Percentiles rank a stretch among this genome's conserved stretches.
These are phyloP conservation scores for Dissophora ornata DNA, from an alignment of 192 early-diverging fungal species.

Conservation along the genomic window DNA sequence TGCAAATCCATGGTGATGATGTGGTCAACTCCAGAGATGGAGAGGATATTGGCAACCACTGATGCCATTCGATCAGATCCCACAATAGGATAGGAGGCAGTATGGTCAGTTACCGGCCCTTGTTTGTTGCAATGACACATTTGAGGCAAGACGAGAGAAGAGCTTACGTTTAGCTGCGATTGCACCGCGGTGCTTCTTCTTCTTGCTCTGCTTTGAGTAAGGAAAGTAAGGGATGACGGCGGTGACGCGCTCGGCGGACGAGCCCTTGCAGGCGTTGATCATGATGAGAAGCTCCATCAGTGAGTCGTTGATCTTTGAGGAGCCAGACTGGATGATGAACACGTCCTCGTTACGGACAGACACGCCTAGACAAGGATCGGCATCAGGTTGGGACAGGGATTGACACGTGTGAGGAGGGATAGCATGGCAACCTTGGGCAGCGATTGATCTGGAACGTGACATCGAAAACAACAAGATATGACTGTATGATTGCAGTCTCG, in stretches of 20 bases:
- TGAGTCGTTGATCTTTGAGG: constrained; percentile 85
- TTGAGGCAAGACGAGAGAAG: background rate
- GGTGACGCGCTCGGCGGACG: constrained; percentile 90
- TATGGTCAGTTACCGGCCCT: constrained; percentile 93
- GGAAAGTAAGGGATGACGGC: constrained; percentile 98
- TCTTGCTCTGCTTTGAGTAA: constrained; percentile 98
- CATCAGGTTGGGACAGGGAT: too few species aligned
- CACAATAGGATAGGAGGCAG: constrained; percentile 91
- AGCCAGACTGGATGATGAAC: constrained; percentile 96
- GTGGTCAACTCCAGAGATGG: constrained; percentile 95
- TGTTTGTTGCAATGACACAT: too few species aligned
- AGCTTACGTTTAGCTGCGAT: constrained; percentile 90
- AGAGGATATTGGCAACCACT: constrained; percentile 95
- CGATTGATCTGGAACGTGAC: too few species aligned
- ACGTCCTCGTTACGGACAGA: constrained; percentile 98
- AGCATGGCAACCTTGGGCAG: too few species aligned
- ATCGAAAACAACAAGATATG: background rate
- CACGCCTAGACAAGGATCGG: constrained; percentile 79
- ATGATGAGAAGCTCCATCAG: constrained; percentile 99
- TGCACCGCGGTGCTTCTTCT: constrained; percentile 96
- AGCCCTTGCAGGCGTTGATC: constrained; percentile 94
- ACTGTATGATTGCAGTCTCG: background rate
- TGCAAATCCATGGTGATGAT: constrained; percentile 99
- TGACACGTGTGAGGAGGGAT: too few species aligned
- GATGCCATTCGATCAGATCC: constrained; percentile 89